Percentiles rank a stretch among this genome's conserved stretches.
phyloP scores from a whole-genome alignment of 1,284 basidiomycete genomes.

The Leccinum huronense region DNA sequence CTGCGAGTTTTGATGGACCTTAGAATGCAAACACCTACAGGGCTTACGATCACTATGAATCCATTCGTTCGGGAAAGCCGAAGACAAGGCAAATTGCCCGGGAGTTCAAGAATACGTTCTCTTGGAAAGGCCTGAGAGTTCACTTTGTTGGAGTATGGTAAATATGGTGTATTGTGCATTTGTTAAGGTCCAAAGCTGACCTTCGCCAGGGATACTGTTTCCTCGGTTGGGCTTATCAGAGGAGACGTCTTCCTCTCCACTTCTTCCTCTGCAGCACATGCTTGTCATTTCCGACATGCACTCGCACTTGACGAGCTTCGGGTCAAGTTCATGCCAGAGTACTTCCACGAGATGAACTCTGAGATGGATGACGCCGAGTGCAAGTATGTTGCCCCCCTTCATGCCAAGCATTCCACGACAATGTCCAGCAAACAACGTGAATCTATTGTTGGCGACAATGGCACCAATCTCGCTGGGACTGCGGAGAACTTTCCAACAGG shows the following conservation, averaged over 20 bases:
- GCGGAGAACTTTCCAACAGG: not conserved
- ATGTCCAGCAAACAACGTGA: not conserved
- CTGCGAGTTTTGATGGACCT: not conserved
- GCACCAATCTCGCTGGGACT: not conserved
- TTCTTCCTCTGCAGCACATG: conserved; percentile 13
- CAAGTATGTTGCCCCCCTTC: not conserved
- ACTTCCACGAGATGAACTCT: conserved; percentile 5
- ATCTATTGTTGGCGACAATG: not conserved
- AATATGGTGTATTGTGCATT: not conserved
- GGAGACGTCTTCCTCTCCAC: conserved; percentile 23
- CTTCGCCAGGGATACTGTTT: conserved; percentile 41
- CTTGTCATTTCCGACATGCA: conserved; percentile 2
- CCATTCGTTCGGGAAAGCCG: conserved; percentile 9
- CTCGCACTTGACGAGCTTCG: conserved; percentile 3
- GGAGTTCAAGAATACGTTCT: conserved; percentile 5
- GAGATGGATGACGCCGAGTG: not conserved
- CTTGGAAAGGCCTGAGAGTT: conserved; percentile 20
- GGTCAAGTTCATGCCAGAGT: conserved; percentile 3
- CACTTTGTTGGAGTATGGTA: conserved; percentile 41
- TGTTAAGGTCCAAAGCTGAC: not conserved
- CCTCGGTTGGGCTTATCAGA: conserved; percentile 31
- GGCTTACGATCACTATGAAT: conserved; percentile 37
- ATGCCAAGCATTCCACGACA: not conserved
- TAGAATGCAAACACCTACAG: conserved; percentile 16
- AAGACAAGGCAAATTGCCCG: conserved; percentile 2